Evolutionary conservation across 1,284 basidiomycete genomes (phyloP).

Genomic region (Cutaneotrichosporon dermatis): DNA sequence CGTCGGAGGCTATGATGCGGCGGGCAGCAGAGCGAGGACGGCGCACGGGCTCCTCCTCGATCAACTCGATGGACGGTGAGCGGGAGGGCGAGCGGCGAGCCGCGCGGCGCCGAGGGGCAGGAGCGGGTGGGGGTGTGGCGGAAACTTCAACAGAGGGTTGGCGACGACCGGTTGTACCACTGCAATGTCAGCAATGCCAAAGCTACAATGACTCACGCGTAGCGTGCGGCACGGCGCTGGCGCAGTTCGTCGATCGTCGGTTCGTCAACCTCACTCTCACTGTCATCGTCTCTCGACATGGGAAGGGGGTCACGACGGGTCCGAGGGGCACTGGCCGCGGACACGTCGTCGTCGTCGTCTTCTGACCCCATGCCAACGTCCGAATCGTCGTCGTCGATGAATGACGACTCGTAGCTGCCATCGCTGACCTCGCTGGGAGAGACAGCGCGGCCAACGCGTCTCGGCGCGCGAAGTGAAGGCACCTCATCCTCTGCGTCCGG

Average conservation of each 20-base stretch:
- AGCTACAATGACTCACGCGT: conserved; percentile 3
- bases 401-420: conserved; percentile 18
- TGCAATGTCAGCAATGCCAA: too few species aligned
- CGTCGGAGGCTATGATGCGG: conserved; percentile 1
- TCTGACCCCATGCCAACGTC: not conserved
- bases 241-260: conserved; percentile 21
- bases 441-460: too few species aligned
- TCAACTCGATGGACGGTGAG: too few species aligned
- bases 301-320: too few species aligned
- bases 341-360: not conserved
- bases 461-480: too few species aligned
- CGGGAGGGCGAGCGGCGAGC: not conserved
- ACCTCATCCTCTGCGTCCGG: too few species aligned
- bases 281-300: too few species aligned
- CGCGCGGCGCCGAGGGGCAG: too few species aligned
- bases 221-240: conserved; percentile 13
- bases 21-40: not conserved
- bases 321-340: not conserved
- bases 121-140: too few species aligned
- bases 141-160: too few species aligned
- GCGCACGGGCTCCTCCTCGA: not conserved
- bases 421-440: not conserved
- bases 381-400: conserved; percentile 14
- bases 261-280: conserved; percentile 8
- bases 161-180: too few species aligned